Evolutionary conservation across 2,329 filamentous ascomycete genomes (phyloP), one percentile per base, ranked within the genome.

Genomic region (Epichloe gansuensis): DNA sequence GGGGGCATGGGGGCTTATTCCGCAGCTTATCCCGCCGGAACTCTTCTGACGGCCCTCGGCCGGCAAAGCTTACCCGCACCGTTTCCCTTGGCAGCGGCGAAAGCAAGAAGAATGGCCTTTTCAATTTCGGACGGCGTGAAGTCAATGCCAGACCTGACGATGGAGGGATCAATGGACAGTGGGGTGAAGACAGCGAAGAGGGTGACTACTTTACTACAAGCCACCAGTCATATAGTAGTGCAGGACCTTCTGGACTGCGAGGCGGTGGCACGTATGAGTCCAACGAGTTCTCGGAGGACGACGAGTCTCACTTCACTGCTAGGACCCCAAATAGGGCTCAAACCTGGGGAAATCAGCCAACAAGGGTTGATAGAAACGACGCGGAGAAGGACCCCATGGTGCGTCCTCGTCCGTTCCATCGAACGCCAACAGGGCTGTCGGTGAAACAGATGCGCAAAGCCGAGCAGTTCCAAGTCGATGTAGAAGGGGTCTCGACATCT

Each of bases 401-500:
- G 5, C 62, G 63, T 1, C 52, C 38, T 38, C 61, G 63, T 9
- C 69, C 73, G 0, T 86, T 89, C 66, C 80, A 82, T 58, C 82
- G 86, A 43, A 83, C 82, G 5, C 84, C 86, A 2, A 90, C 86
- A 0, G 83, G 81, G 13, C 67, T 88, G 42, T 82, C 80, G 25
- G 68, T 72, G 2, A 87, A 83, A 63, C 76, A 84, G 58, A 71
- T 77, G 58, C 76, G 75, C 60, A 76, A 77, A 56, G 66, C 73
- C 2, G 73, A 76, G 42, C 72, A 73, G 17, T 73, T 74, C 44
- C 75, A 79, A 9, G 79, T 97, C 54, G 82, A 95, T 63, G 75
- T 96, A 0, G 81, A 93, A 63, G 86, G 85, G 90, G 89, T 0
- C 73, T 98, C 9, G 90, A 96, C 58, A 84, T 98, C 38, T 86